Base-by-base conservation (phyloP, 2,329 filamentous ascomycete species). In the Chalaropsis thielavioides region DNA sequence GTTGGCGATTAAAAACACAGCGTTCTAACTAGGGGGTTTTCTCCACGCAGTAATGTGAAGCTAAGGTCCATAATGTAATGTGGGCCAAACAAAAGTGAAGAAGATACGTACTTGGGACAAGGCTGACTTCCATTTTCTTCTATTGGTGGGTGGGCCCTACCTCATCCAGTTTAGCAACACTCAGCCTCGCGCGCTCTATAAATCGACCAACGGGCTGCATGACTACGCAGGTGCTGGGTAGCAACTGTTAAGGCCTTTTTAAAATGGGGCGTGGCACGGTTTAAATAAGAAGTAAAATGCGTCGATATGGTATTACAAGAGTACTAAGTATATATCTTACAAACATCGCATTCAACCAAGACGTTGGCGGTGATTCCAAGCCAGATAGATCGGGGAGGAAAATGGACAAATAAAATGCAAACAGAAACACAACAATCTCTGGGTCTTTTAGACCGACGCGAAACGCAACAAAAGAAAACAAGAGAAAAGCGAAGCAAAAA, bases 251-350 rank as follows among this genome's bases (percentile, higher is more conserved):
- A 38, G 10, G 35, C 6, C 35, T 4, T 10, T 38, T 8, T 38
- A 38, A 7, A 4, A 38, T 8, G 35, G 35, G 7, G 35, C 4
- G 6, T 38, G 4, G 35, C 35, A 38, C 6, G 7, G 8, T 8
- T 38, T 10, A 10, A 10, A 10, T 38, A 8, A 6, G 35, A 8
- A 38, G 35, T 8, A 38, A 10, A 24, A 51, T 4, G 10, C 31
- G 46, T 51, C 17, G 46, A 51, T 27, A 61, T 66, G 60, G 64
- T 66, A 64, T 63, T 68, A 68, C 67, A 68, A 43, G 22, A 58
- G n/a, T 61, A 24, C 31, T 61, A 54, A 64, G 27, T 62, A 49
- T 62, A 49, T 63, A 58, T 65, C 54, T 38, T 51, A 63, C 51
- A 61, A 62, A 56, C 4, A 22, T 19, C 17, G 7, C 27, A 19